Percentiles rank a stretch among this genome's conserved stretches.
Evolutionary conservation across 2,329 filamentous ascomycete species (phyloP).

Genomic region (Hortaea werneckii): DNA sequence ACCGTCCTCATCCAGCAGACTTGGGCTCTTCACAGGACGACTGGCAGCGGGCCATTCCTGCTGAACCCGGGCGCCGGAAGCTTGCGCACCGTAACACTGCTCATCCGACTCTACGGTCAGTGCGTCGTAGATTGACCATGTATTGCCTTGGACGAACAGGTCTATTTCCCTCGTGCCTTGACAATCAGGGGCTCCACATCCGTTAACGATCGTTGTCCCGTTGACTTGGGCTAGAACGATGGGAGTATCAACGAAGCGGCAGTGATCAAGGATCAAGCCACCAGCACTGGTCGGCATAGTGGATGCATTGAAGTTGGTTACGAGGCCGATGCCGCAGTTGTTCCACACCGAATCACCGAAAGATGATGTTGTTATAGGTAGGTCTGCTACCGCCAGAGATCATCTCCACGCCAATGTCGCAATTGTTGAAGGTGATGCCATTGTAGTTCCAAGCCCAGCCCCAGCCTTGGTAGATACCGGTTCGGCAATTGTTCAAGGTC

Average conservation of each 20-base stretch:
- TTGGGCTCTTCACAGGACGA: conserved; percentile 47
- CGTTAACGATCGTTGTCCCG: too few species aligned
- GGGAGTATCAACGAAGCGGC: conserved; percentile 56
- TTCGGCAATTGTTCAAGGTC: conserved; percentile 71
- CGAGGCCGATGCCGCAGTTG: conserved; percentile 65
- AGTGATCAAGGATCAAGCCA: conserved; percentile 76
- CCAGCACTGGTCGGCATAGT: conserved; percentile 60
- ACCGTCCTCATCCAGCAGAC: conserved; percentile 54
- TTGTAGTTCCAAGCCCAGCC: conserved; percentile 83
- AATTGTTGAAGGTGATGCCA: conserved; percentile 50
- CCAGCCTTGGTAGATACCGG: conserved; percentile 83
- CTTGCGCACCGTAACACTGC: too few species aligned
- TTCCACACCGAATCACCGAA: conserved; percentile 58
- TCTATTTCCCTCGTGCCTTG: too few species aligned
- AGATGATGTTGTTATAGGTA: conserved; percentile 70
- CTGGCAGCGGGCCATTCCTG: conserved; percentile 4
- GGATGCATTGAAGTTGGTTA: conserved; percentile 56
- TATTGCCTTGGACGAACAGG: too few species aligned
- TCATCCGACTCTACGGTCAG: too few species aligned
- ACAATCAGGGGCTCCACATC: too few species aligned
- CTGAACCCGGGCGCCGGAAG: conserved; percentile 17
- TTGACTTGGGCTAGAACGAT: too few species aligned
- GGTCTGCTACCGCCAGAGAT: conserved; percentile 32
- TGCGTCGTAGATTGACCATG: too few species aligned
- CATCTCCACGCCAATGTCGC: conserved; percentile 67